Percentiles rank a stretch among this genome's conserved stretches.
Evolutionary conservation across 495 filamentous ascomycete genomes (phyloP).

Genomic region (Barbatosphaeria neglecta): DNA sequence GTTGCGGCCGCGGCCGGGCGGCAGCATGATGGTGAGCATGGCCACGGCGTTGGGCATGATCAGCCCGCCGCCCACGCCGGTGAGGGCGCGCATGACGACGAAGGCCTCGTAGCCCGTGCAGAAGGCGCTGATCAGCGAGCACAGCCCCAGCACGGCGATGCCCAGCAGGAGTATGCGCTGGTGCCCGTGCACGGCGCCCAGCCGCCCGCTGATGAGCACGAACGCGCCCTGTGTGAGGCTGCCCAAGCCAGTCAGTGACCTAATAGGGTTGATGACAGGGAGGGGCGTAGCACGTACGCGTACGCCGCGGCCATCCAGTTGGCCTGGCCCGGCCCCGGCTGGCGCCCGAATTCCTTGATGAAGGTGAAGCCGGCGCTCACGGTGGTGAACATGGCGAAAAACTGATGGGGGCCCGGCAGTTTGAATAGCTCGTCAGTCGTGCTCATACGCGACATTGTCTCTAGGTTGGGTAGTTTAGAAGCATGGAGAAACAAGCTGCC

Average conservation of each 20-base stretch:
- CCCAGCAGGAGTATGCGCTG: conserved; percentile 31
- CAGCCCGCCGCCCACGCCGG: conserved; percentile 33
- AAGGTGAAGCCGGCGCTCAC: background rate
- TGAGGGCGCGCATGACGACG: conserved; percentile 25
- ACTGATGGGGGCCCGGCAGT: no score
- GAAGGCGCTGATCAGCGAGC: conserved; percentile 27
- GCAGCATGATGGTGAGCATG: conserved; percentile 32
- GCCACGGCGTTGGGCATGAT: conserved; percentile 38
- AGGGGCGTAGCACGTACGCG: background rate
- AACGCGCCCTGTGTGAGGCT: conserved; percentile 37
- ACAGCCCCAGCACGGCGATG: conserved; percentile 24
- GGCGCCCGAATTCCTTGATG: background rate
- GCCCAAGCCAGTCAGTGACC: no score
- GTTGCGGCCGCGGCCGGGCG: conserved; percentile 34
- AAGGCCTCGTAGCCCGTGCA: conserved; percentile 31
- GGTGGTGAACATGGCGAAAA: background rate
- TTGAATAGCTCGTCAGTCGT: no score
- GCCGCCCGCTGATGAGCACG: conserved; percentile 34
- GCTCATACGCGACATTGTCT: no score
- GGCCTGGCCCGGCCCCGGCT: background rate
- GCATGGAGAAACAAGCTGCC: no score
- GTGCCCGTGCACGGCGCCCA: conserved; percentile 40
- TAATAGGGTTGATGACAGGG: no score
- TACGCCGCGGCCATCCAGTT: background rate
- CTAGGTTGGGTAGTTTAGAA: no score